These are phyloP conservation scores for Cyberlindnera meyerae DNA, from an alignment of 805 yeast species.

Conservation along the genomic window DNA sequence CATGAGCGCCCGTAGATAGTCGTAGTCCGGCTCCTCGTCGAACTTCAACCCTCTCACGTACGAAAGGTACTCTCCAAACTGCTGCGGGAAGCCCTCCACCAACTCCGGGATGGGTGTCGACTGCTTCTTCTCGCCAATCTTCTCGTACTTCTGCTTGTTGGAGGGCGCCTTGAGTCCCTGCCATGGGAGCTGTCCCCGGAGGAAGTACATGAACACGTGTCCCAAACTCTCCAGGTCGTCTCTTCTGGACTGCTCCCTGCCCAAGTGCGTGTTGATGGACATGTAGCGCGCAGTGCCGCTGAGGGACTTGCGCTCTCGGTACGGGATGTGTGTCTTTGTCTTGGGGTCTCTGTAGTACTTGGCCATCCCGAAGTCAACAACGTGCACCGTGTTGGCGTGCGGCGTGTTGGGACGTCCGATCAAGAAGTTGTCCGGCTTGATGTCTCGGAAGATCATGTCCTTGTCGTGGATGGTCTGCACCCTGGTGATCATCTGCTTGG, in stretches of 20 bases:
- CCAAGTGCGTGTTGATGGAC: slow-evolving; percentile 96
- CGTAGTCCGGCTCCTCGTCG: slow-evolving; percentile 94
- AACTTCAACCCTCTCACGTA: slow-evolving; percentile 84
- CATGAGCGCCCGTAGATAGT: slow-evolving; percentile 72
- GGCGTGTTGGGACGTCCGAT: slow-evolving; percentile 85
- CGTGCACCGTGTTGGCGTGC: slow-evolving; percentile 78
- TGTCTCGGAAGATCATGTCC: slow-evolving; percentile 91
- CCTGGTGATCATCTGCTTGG: slow-evolving; percentile 88
- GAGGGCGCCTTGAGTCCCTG: slow-evolving; percentile 98
- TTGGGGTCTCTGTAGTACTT: slow-evolving; percentile 96
- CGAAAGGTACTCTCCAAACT: slow-evolving; percentile 87
- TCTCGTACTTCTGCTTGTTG: slow-evolving; percentile 95
- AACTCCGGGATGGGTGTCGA: slow-evolving; percentile 81
- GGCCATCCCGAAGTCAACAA: slow-evolving; percentile 98
- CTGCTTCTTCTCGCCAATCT: slow-evolving; percentile 94
- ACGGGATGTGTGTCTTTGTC: slow-evolving; percentile 93
- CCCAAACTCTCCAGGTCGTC: slow-evolving; percentile 97
- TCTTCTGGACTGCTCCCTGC: slow-evolving; percentile 93
- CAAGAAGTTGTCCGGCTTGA: slow-evolving; percentile 94
- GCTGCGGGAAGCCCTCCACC: slow-evolving; percentile 69
- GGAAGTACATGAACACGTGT: slow-evolving; percentile 91
- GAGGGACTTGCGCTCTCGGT: slow-evolving; percentile 89
- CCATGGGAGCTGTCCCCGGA: slow-evolving; percentile 96
- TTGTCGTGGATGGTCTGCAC: slow-evolving; percentile 85
- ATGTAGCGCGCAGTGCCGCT: slow-evolving; percentile 99